Evolutionary conservation across 192 early-diverging fungal genomes (phyloP), one percentile per base, ranked within the genome.

Genomic region (Diversispora epigaea): DNA sequence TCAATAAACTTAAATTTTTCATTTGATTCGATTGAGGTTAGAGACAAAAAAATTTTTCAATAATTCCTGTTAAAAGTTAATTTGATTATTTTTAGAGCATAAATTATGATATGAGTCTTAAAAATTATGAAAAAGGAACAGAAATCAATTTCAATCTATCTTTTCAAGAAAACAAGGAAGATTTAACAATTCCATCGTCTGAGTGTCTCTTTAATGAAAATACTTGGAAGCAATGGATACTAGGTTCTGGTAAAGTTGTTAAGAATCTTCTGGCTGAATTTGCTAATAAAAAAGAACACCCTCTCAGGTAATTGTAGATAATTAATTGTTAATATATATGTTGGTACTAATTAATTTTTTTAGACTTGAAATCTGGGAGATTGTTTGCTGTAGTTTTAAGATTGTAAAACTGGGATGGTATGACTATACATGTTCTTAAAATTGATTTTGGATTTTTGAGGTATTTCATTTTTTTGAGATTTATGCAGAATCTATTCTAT

Each of bases 91-190:
- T 17, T 41, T 43, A 62, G 60, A 62, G 65, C 9, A 15, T 45
- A 40, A 68, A 9, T 17, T 49, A 40, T 68, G 66, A 68, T 49
- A 2, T 9, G 5, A 19, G 47, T 9, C 47, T 68, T 40, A 5
- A 45, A 10, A 50, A 68, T 68, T 68, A 68, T 12, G 47, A 68
- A 68, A 45, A 50, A 45, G 45, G 47, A 21, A 46, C 46, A 50
- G 44, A 40, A 15, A 41, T 68, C 10, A 45, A 68, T 68, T 19
- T 45, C 12, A 45, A 68, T 9, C 21, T 68, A 3, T 15, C 25
- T 50, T 21, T 68, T 39, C 21, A 49, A 19, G 66, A 68, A 68
- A 50, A 43, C 2, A 45, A 68, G 19, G 66, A 68, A 45, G 44
- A 68, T 7, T 21, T 40, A 39, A 5, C 44, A 50, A n/a, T 46